Evolutionary conservation across 805 yeast genomes (phyloP), one percentile per base, ranked within the genome.

Genomic region (Suhomyces faveliae): DNA sequence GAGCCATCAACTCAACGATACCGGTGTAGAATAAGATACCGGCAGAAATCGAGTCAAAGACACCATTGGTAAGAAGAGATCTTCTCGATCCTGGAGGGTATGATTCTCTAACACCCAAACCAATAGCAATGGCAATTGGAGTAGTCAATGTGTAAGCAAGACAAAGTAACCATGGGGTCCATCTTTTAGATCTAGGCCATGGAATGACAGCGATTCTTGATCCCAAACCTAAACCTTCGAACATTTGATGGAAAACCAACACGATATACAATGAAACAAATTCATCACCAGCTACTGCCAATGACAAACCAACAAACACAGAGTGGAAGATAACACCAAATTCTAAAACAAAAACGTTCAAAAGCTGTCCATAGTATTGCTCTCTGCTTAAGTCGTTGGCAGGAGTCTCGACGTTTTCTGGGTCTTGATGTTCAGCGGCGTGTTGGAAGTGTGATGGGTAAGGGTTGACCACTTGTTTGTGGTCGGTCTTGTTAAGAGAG

Each of bases 151-250:
- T 60, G 50, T 62, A 68, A 9, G 56, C 64, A 21, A 59, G 45
- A 2, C 68, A 63, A 56, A 68, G 54, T 10, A 63, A 12, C 72
- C 72, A 68, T 13, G 89, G 89, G 0, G 84, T 77, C 54, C 59
- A 68, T 52, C 73, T 69, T 56, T 60, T 64, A 19, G 57, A 50
- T 6, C 56, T 43, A 7, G 86, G 85, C 79, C 84, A 84, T 2
- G 73, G 69, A 0, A 80, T 73, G 24, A 74, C 75, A 1, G 89
- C 85, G 30, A 86, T 73, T 64, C 96, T 79, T 7, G 92, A 78
- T 20, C 96, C 96, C 54, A 89, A 71, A 50, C 96, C 96, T 42
- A 89, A 73, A 43, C 96, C 96, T 68, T 88, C 96, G 60, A 88
- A 88, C 73, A 83, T 74, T 66, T 88, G 96, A 63, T 89, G 90